Conservation (phyloP, 2,329 filamentous ascomycete species). For the Sphaerulina vaccinii region DNA sequence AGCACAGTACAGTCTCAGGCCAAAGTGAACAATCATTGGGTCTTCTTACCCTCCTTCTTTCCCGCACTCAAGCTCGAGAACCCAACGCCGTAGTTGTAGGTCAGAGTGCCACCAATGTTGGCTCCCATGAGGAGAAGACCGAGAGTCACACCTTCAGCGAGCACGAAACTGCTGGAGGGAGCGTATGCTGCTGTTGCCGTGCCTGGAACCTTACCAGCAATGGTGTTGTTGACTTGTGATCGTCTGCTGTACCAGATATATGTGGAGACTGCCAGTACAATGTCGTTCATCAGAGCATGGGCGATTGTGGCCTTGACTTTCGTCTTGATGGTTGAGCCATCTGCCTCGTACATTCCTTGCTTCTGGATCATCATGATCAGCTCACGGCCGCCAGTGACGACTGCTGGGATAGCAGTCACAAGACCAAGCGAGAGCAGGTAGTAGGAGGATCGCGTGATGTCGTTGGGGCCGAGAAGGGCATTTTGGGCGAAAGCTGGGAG, state of each 20-base stretch:
- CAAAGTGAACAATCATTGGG: neutral
- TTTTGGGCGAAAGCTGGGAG: slow-evolving; percentile 35
- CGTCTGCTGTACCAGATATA: slow-evolving; percentile 46
- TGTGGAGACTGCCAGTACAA: slow-evolving; percentile 40
- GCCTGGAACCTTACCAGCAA: slow-evolving; percentile 31
- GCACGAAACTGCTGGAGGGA: slow-evolving; percentile 39
- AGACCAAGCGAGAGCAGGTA: slow-evolving; percentile 46
- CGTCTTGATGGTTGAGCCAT: slow-evolving; percentile 38
- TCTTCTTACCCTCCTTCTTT: slow-evolving; percentile 30
- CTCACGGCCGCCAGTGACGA: slow-evolving; percentile 38
- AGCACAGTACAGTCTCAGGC: neutral
- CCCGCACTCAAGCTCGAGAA: slow-evolving; percentile 34
- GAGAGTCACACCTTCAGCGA: slow-evolving; percentile 39
- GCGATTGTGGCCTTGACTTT: slow-evolving; percentile 44
- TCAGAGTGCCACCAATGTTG: slow-evolving; percentile 45
- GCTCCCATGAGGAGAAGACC: slow-evolving; percentile 41
- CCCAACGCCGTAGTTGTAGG: slow-evolving; percentile 49
- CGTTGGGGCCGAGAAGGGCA: slow-evolving; percentile 35
- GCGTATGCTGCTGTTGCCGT: slow-evolving; percentile 35
- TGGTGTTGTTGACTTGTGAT: slow-evolving; percentile 28
- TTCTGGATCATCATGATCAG: slow-evolving; percentile 44
- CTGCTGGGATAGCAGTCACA: slow-evolving; percentile 36
- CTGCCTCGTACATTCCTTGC: slow-evolving; percentile 43
- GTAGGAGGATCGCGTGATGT: slow-evolving; percentile 45
- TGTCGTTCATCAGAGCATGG: slow-evolving; percentile 46